Evolutionary conservation across 1,284 basidiomycete species (phyloP), one percentile per base, ranked within the genome.

Genomic region (Earliella scabrosa): DNA sequence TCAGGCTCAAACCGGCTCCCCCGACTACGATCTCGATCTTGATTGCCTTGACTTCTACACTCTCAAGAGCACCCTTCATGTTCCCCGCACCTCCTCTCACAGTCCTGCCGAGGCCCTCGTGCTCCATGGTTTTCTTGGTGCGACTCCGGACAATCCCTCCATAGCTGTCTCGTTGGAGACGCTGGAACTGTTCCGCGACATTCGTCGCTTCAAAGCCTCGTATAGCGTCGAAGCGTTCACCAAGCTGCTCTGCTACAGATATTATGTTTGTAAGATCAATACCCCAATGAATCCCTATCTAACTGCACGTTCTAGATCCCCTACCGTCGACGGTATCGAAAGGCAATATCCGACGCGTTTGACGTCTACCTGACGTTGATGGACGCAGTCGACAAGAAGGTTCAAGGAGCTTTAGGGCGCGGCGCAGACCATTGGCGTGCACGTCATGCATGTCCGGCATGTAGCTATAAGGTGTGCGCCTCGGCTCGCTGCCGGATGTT

Each of bases 181-280:
- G 0, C 59, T 76, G 1, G 67, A 75, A 34, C 56, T 73, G 1
- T 71, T 66, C 50, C 59, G 53, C 7, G 16, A 41, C 2, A 45
- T 73, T 13, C 54, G 63, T 0, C 54, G 66, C 1, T 52, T 51
- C 23, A 67, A 69, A 20, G 54, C 73, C 0, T 73, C 68, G 0
- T 69, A 70, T 45, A 73, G 71, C 53, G 52, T 70, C 1, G 71
- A 77, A 54, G 69, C 71, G 0, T 75, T 74, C 48, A 52, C 67
- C 0, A 71, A 71, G 44, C 64, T 72, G 1, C 11, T 76, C 0
- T 73, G 74, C 57, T 63, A 74, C 57, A 26, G 68, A 1, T 74
- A 75, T 23, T 21, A 29, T 2, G 45, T 46, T 16, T 4, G 21
- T 46, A 41, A 50, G 45, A 32, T 69, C 72, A 60, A 34, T 64